A percentile compares a stretch with the other conserved stretches of the same genome.
phyloP scores from a whole-genome alignment of 2,329 filamentous ascomycete species.

The Elsinoe batatas region DNA sequence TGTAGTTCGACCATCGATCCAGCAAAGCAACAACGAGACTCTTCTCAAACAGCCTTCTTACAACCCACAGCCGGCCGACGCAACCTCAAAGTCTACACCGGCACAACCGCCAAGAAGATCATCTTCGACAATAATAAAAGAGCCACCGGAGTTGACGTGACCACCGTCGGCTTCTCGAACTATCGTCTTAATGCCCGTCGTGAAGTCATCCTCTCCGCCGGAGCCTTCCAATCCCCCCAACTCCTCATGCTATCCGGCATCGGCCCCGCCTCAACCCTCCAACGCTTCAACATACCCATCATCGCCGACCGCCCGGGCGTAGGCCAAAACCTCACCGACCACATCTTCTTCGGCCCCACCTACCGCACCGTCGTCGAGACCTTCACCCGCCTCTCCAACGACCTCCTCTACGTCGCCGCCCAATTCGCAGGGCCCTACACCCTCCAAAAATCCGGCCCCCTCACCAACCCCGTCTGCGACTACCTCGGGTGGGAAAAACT shows the following conservation, averaged over 20 bases:
- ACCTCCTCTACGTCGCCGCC: slow-evolving; percentile 29
- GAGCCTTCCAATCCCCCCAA: slow-evolving; percentile 46
- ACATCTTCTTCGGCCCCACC: slow-evolving; percentile 22
- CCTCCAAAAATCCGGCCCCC: slow-evolving; percentile 24
- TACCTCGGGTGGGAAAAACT: slow-evolving; percentile 32
- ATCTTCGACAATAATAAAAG: slow-evolving; percentile 24
- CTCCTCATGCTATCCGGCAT: slow-evolving; percentile 51
- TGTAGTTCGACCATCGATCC: slow-evolving; percentile 26
- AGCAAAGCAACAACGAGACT: slow-evolving; percentile 19
- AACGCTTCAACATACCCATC: slow-evolving; percentile 32
- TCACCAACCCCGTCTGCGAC: slow-evolving; percentile 30
- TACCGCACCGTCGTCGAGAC: slow-evolving; percentile 24
- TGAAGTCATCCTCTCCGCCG: slow-evolving; percentile 51
- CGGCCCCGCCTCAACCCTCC: slow-evolving; percentile 33
- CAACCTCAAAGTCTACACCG: slow-evolving; percentile 24
- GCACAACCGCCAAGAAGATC: slow-evolving; percentile 26
- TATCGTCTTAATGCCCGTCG: slow-evolving; percentile 14
- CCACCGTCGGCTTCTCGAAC: slow-evolving; percentile 18
- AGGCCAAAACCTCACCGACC: slow-evolving; percentile 43
- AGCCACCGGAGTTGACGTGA: slow-evolving; percentile 21
- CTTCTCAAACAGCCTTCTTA: slow-evolving; percentile 23
- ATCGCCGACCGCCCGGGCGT: slow-evolving; percentile 32
- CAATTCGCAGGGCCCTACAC: slow-evolving; percentile 24
- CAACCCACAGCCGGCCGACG: slow-evolving; percentile 16
- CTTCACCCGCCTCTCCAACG: slow-evolving; percentile 26